Evolutionary conservation across 495 filamentous ascomycete species (phyloP).

Genomic region (Tuber calosporum): DNA sequence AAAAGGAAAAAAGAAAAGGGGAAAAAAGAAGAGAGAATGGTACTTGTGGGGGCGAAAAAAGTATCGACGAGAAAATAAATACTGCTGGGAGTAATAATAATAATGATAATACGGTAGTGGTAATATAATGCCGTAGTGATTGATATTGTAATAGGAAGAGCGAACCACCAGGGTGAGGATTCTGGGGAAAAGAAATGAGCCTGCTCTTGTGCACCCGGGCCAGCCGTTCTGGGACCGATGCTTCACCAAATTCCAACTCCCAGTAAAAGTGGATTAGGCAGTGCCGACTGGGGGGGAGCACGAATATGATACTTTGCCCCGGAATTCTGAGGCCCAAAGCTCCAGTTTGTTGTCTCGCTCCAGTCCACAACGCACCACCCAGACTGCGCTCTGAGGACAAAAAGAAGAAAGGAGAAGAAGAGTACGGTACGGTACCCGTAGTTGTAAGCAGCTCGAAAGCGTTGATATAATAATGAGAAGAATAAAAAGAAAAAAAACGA

Average conservation of each 20-base stretch:
- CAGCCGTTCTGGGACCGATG: neutral
- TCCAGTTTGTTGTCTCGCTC: neutral
- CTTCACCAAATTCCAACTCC: neutral
- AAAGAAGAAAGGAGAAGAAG: constrained; percentile 7
- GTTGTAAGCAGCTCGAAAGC: neutral
- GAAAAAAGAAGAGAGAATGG: constrained; percentile 15
- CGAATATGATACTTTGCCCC: too few relatives aligned
- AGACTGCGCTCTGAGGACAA: constrained; percentile 7
- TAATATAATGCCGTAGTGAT: too few relatives aligned
- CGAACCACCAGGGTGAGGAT: constrained; percentile 14
- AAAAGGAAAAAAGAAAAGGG: constrained; percentile 21
- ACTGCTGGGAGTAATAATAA: neutral
- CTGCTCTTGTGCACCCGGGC: neutral
- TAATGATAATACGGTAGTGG: neutral
- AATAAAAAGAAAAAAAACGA: neutral
- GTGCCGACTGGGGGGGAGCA: neutral
- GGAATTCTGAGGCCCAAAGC: neutral
- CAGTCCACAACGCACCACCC: neutral
- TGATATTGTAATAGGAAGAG: too few relatives aligned
- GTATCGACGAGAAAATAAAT: neutral
- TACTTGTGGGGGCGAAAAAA: neutral
- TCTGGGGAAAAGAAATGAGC: constrained; percentile 32
- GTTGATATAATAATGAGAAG: neutral
- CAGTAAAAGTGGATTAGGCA: neutral
- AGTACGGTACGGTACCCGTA: too few relatives aligned